Percentiles rank a stretch among this genome's conserved stretches.
These are phyloP conservation scores for Stagonosporopsis rhizophila DNA, from an alignment of 2,329 filamentous ascomycete genomes.

Conservation along the genomic window DNA sequence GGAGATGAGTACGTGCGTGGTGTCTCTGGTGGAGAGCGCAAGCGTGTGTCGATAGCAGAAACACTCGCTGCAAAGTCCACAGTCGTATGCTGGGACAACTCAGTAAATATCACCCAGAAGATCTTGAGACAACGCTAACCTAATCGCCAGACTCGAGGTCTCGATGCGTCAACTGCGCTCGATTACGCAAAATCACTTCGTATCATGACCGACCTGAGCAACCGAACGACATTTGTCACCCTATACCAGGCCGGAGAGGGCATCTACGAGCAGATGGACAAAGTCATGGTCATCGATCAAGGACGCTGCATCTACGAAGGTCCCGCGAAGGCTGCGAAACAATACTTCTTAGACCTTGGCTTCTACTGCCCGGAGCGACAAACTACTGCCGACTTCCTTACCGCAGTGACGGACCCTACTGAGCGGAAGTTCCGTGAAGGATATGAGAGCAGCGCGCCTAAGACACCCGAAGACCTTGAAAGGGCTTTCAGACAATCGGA, in stretches of 20 bases:
- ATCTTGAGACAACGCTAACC: not conserved
- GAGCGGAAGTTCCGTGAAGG: conserved; percentile 70
- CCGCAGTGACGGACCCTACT: conserved; percentile 74
- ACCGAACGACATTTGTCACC: conserved; percentile 73
- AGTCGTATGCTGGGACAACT: conserved; percentile 82
- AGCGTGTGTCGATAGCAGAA: conserved; percentile 77
- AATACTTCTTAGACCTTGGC: conserved; percentile 72
- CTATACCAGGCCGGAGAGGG: conserved; percentile 75
- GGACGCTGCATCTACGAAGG: conserved; percentile 75
- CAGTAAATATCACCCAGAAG: conserved; percentile 29
- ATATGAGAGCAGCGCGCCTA: conserved; percentile 69
- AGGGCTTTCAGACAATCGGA: conserved; percentile 70
- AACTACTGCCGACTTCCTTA: conserved; percentile 81
- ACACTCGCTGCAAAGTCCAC: conserved; percentile 66
- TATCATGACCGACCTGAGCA: conserved; percentile 79
- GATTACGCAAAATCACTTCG: conserved; percentile 80
- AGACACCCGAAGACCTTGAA: conserved; percentile 72
- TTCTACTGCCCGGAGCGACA: conserved; percentile 66
- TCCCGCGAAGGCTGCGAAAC: conserved; percentile 64
- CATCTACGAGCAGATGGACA: conserved; percentile 78
- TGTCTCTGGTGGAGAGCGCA: conserved; percentile 80
- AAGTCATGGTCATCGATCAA: conserved; percentile 77
- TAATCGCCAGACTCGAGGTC: conserved; percentile 65
- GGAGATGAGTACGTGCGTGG: conserved; percentile 77
- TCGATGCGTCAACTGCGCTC: conserved; percentile 79